Base-by-base conservation (phyloP, 305 asterid species). In the Fraxinus baroniana region DNA sequence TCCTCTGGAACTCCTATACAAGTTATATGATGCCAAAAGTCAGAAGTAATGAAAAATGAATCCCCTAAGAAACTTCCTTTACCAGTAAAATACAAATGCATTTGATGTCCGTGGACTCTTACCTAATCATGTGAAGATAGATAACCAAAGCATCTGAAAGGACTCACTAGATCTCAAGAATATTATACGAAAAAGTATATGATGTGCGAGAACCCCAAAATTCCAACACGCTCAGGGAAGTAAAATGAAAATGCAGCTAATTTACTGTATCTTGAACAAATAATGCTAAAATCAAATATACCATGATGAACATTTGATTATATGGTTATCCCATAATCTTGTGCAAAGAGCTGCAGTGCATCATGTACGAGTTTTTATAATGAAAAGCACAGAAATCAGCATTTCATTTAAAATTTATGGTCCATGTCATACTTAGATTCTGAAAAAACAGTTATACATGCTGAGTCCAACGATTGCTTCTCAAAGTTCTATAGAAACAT, bases 1-100 rank as follows among this genome's bases (percentile, higher is more conserved):
- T 89, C 95, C 81, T 87, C 91, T 2, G 93, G 80, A 78, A 96
- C 93, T 84, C 99, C 99, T 96, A 73, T 2, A 82, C 5, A 55
- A 66, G 78, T 77, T 62, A 84, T 80, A 79, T 30, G 74, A 85
- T 22, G 24, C 24, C 66, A 79, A 81, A 74, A 72, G 73, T 30
- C 64, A 36, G 52, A 64, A 12, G 55, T 7, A 74, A 78, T 32
- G 32, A 36, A 76, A 66, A 80, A 77, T 18, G 24, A 68, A 71
- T 26, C 28, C 26, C 49, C 37, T 4, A 1, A 5, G 20, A 49
- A 7, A 24, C 24, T 36, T 77, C 60, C 15, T 79, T 32, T 49
- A 39, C 76, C 68, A 32, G 10, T 57, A 62, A 52, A 57, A 57
- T 60, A 20, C 28, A 18, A 57, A 52, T 5, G 62, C 62, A 60